Conservation (phyloP, 2,329 filamentous ascomycete species). For the Aureobasidium mangrovei region DNA sequence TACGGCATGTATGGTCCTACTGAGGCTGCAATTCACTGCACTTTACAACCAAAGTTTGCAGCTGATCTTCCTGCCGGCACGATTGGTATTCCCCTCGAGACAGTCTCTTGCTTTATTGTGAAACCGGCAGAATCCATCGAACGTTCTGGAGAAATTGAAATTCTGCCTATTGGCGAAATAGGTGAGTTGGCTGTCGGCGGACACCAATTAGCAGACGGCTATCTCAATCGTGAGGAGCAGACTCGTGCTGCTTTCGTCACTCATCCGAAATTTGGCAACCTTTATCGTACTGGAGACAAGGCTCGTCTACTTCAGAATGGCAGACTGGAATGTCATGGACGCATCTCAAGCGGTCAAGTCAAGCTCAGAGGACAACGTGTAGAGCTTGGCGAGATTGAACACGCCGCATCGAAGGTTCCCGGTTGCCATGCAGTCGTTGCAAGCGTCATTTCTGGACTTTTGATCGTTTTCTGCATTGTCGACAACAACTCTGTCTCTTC, state of each 20-base stretch:
- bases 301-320: conserved; percentile 60
- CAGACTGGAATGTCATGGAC: conserved; percentile 71
- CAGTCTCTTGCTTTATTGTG: conserved; percentile 69
- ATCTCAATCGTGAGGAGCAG: conserved; percentile 72
- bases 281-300: conserved; percentile 83
- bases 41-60: conserved; percentile 57
- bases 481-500: conserved; percentile 34
- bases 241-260: conserved; percentile 63
- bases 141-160: conserved; percentile 30
- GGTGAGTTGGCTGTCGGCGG: conserved; percentile 80
- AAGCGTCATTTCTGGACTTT: conserved; percentile 54
- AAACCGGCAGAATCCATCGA: conserved; percentile 31
- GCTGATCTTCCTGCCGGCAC: conserved; percentile 51
- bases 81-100: conserved; percentile 71
- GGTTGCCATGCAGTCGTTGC: conserved; percentile 58
- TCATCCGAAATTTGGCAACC: conserved; percentile 52
- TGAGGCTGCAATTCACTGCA: conserved; percentile 86
- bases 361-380: conserved; percentile 79
- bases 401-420: conserved; percentile 50
- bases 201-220: conserved; percentile 67
- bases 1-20: conserved; percentile 95
- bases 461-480: conserved; percentile 67
- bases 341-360: conserved; percentile 71
- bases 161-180: conserved; percentile 57
- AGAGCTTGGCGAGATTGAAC: conserved; percentile 62